Percentiles rank a stretch among this genome's conserved stretches.
Evolutionary conservation across 345 rosid species (phyloP).

Genomic region (Moricandia moricandioides): DNA sequence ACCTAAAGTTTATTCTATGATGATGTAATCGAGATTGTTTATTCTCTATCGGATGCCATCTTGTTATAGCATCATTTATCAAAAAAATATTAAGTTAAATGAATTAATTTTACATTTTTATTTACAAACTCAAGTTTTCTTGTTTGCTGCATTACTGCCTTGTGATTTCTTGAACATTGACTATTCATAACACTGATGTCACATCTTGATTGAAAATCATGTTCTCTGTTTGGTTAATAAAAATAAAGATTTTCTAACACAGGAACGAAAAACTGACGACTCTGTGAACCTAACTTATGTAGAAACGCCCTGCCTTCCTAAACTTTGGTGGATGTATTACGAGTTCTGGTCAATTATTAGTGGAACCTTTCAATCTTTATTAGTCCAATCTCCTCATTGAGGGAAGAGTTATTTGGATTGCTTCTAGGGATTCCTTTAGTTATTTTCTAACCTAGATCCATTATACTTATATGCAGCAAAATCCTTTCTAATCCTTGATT

Average conservation of each 20-base stretch:
- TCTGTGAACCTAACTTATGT: background rate
- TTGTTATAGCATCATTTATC: background rate
- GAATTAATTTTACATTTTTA: background rate
- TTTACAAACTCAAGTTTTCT: background rate
- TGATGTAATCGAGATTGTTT: conserved; percentile 8
- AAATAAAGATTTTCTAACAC: background rate
- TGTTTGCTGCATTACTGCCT: background rate
- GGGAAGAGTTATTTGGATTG: background rate
- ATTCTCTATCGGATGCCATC: background rate
- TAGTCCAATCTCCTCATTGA: background rate
- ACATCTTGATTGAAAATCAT: background rate
- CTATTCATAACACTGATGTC: background rate
- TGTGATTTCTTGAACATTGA: background rate
- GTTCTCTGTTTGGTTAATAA: background rate
- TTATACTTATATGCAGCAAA: background rate
- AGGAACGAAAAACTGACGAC: no score
- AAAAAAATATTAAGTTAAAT: background rate
- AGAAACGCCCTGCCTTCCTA: background rate
- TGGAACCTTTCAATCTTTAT: background rate
- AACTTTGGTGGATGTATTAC: background rate
- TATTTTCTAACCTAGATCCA: no score
- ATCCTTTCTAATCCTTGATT: background rate
- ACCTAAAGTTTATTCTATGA: conserved; percentile 14
- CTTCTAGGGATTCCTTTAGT: background rate
- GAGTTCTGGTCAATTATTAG: background rate